phyloP scores from a whole-genome alignment of 1,284 basidiomycete species.

The Fomitopsis betulina region DNA sequence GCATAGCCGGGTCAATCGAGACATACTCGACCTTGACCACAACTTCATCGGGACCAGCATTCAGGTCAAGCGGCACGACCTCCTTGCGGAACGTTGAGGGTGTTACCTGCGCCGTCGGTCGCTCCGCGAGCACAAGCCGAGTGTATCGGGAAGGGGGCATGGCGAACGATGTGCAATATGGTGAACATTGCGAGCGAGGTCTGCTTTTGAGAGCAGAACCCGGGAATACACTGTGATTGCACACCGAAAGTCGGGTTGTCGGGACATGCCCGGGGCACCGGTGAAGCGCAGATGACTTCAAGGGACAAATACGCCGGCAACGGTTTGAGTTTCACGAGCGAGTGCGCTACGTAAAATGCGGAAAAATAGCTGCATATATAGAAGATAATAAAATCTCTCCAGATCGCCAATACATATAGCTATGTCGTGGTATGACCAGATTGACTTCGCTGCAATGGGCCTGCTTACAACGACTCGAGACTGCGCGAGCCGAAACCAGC shows the following conservation, averaged over 20 bases:
- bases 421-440: conserved; percentile 7
- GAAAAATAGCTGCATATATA: conserved; percentile 1
- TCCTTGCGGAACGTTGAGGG: conserved; percentile 70
- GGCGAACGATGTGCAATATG: not conserved
- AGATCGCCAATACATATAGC: conserved; percentile 5
- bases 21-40: conserved; percentile 74
- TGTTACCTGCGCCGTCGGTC: conserved; percentile 63
- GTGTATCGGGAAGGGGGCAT: conserved; percentile 38
- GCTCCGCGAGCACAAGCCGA: conserved; percentile 68
- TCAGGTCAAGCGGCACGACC: conserved; percentile 47
- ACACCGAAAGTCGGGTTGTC: not conserved
- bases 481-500: conserved; percentile 8
- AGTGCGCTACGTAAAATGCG: not conserved
- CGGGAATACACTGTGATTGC: not conserved
- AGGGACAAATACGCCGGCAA: not conserved
- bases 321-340: not conserved
- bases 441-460: conserved; percentile 9
- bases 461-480: conserved; percentile 5
- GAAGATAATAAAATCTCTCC: conserved; percentile 10
- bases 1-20: conserved; percentile 84
- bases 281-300: not conserved
- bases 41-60: conserved; percentile 53
- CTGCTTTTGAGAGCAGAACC: not conserved
- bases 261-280: not conserved
- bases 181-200: not conserved